phyloP scores from a whole-genome alignment of 805 yeast species.

The Teunomyces pallodes region DNA sequence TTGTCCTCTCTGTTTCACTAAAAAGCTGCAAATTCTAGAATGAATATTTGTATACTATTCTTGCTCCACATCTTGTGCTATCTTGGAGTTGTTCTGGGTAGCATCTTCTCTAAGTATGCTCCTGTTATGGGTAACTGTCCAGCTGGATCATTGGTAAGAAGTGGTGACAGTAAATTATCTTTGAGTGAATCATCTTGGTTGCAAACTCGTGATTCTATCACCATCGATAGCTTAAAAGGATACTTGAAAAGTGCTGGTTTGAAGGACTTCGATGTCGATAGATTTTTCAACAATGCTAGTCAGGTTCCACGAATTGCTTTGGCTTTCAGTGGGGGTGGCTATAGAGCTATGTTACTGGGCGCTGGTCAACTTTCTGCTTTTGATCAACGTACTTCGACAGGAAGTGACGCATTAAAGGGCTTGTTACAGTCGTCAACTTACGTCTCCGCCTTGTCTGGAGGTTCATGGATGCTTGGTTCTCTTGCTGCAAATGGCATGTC shows the following conservation, averaged over 20 bases:
- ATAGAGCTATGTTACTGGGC: constrained; percentile 57
- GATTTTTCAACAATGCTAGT: constrained; percentile 6
- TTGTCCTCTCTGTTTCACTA: background rate
- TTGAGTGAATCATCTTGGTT: constrained; percentile 9
- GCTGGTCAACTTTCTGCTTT: constrained; percentile 84
- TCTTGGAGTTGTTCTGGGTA: background rate
- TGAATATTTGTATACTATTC: background rate
- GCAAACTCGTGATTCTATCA: constrained; percentile 6
- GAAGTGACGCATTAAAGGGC: constrained; percentile 17
- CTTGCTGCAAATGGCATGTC: constrained; percentile 17
- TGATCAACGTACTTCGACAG: constrained; percentile 66
- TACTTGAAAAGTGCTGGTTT: constrained; percentile 6
- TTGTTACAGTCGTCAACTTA: constrained; percentile 39
- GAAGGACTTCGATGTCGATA: constrained; percentile 10
- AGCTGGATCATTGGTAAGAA: background rate
- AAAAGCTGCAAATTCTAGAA: background rate
- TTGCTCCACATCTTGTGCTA: background rate
- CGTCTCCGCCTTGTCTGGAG: constrained; percentile 41
- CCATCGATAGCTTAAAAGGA: constrained; percentile 5
- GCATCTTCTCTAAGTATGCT: constrained; percentile 8
- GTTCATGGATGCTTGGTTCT: constrained; percentile 38
- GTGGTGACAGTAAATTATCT: background rate
- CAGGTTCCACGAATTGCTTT: constrained; percentile 26
- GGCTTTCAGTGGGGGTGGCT: constrained; percentile 42
- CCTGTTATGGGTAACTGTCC: constrained; percentile 12